Evolutionary conservation across 2,329 filamentous ascomycete species (phyloP), one percentile per base, ranked within the genome.

Genomic region (Massarina eburnea): DNA sequence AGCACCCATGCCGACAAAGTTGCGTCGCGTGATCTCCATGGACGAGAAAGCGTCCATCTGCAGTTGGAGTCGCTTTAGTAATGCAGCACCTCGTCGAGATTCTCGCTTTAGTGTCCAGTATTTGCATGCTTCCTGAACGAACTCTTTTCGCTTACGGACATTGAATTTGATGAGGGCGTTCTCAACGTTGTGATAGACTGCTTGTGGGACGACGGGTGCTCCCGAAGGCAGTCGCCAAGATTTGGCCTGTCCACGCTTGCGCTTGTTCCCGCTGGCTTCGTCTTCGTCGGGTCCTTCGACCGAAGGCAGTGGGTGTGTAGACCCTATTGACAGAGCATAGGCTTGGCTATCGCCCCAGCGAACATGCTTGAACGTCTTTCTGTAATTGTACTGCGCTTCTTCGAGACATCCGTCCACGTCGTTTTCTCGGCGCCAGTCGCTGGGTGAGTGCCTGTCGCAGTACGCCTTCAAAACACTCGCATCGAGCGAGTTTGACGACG

Each of bases 51-150:
- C 89, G 70, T 97, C 92, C 80, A 96, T 88, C 69, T 96, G 91
- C 46, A 97, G 75, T 68, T 99, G 94, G 17, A 99, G 78, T 27
- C 94, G 84, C 73, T 97, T 97, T 48, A 99, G 80, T 44, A 99
- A 77, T 3, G 94, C 90, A 22, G 94, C 94, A 37, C 94, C 94
- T 47, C 94, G 82, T 26, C 94, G 84, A 51, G 92, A 89, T 70
- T 99, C 94, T 45, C 94, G 84, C 74, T 99, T 99, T 52, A 99
- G 72, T 0, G 94, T 97, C 94, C 94, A 99, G 72, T 97, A 99
- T 58, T 90, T 91, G 73, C 92, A 97, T 2, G 89, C 89, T 69
- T 96, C 92, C 46, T 90, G 86, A 2, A 95, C 85, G 67, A 90
- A 99, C 49, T 96, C 91, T 65, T 95, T 96, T 41, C 91, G 84